Percentiles rank a stretch among this genome's conserved stretches.
These are phyloP conservation scores for Lentinula detonsa DNA, from an alignment of 768 basidiomycete genomes.

Conservation along the genomic window DNA sequence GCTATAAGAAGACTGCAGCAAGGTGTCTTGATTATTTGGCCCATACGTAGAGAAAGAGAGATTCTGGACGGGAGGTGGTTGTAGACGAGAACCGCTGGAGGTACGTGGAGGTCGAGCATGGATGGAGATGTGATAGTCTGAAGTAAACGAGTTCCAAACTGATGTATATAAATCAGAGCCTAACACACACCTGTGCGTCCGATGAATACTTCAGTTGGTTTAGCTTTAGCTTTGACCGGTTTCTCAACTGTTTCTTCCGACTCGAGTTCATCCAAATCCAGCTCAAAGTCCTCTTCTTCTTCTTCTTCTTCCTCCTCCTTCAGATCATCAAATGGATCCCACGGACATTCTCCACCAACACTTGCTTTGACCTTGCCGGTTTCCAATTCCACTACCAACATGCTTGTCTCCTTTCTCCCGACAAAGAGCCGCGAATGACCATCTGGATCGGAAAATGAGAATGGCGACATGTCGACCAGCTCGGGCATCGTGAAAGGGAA, in stretches of 20 bases:
- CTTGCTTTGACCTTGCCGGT: constrained; percentile 77
- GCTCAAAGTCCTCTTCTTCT: constrained; percentile 23
- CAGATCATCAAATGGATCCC: constrained; percentile 60
- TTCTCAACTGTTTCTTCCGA: constrained; percentile 19
- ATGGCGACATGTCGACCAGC: constrained; percentile 87
- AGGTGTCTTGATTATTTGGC: constrained; percentile 82
- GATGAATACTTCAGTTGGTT: constrained; percentile 47
- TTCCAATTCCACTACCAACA: constrained; percentile 68
- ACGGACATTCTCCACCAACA: constrained; percentile 72
- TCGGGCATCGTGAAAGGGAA: constrained; percentile 91
- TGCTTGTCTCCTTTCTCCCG: constrained; percentile 84
- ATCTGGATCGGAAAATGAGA: constrained; percentile 58
- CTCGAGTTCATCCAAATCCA: constrained; percentile 58
- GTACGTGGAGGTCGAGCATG: constrained; percentile 44
- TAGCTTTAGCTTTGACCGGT: constrained; percentile 14
- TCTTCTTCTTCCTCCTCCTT: constrained; percentile 19
- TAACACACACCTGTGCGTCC: constrained; percentile 38
- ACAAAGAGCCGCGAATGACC: constrained; percentile 69
- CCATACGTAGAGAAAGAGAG: constrained; percentile 90
- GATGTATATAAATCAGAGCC: not conserved
- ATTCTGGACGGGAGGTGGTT: constrained; percentile 56
- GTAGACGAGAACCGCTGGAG: constrained; percentile 10
- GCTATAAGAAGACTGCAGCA: constrained; percentile 65
- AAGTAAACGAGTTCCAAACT: not conserved
- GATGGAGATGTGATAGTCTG: constrained; percentile 89